Evolutionary conservation across 139 green algal genomes (phyloP).

Genomic region (Chlamydomonas incerta): DNA sequence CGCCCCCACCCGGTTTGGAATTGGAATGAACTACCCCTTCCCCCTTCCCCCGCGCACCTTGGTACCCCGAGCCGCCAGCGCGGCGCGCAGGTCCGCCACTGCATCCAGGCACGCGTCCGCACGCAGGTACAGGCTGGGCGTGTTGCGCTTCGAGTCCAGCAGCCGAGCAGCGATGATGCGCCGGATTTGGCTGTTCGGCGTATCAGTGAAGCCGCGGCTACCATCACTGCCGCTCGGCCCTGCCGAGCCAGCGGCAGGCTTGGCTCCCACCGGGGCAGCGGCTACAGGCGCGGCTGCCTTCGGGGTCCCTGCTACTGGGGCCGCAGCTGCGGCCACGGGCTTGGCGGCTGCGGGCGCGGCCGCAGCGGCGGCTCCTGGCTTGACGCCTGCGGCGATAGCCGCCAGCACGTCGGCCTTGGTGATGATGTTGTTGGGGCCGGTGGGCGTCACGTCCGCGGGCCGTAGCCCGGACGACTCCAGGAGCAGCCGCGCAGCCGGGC

Average conservation of each 20-base stretch:
- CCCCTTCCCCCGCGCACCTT: no score
- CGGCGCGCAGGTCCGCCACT: slow-evolving; percentile 66
- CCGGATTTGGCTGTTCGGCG: slow-evolving; percentile 85
- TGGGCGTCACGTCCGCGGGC: slow-evolving; percentile 55
- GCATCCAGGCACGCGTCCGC: slow-evolving; percentile 77
- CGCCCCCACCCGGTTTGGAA: no score
- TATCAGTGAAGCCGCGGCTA: slow-evolving; percentile 70
- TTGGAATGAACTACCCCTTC: no score
- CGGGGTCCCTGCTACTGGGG: neutral
- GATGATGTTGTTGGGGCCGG: slow-evolving; percentile 84
- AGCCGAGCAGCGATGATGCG: slow-evolving; percentile 91
- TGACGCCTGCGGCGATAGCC: slow-evolving; percentile 69
- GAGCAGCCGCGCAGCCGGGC: slow-evolving; percentile 78
- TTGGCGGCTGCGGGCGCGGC: neutral
- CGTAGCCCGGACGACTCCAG: slow-evolving; percentile 57
- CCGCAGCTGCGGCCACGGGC: neutral
- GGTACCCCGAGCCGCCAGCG: slow-evolving; percentile 65
- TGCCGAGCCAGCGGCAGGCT: neutral
- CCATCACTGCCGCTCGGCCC: neutral
- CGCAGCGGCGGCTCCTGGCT: slow-evolving; percentile 20
- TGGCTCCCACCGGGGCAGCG: neutral
- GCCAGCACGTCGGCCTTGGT: slow-evolving; percentile 92
- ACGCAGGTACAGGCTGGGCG: slow-evolving; percentile 81
- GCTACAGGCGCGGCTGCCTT: neutral
- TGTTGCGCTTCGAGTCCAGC: slow-evolving; percentile 89